Conservation (phyloP, 805 yeast genomes). For the Candida maltosa region DNA sequence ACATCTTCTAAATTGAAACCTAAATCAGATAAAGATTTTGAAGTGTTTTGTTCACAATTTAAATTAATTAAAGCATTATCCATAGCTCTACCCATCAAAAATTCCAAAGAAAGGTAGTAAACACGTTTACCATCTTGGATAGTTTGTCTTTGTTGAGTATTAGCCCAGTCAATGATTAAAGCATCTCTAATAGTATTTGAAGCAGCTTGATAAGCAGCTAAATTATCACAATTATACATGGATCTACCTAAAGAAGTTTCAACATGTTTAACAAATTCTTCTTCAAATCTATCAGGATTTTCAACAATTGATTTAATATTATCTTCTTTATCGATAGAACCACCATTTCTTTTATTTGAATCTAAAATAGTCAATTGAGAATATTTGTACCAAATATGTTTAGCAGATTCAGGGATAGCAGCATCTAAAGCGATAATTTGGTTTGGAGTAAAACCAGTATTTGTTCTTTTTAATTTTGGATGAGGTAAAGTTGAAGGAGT, state of each 20-base stretch:
- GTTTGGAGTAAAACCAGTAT: slow-evolving; percentile 88
- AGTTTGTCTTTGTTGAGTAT: slow-evolving; percentile 88
- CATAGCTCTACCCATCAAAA: slow-evolving; percentile 91
- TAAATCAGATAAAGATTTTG: slow-evolving; percentile 49
- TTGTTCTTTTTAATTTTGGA: slow-evolving; percentile 62
- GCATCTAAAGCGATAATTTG: slow-evolving; percentile 83
- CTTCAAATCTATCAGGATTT: slow-evolving; percentile 55
- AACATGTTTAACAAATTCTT: slow-evolving; percentile 75
- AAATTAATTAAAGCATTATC: slow-evolving; percentile 90
- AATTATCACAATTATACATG: slow-evolving; percentile 83
- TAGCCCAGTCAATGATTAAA: slow-evolving; percentile 83
- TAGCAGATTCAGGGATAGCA: slow-evolving; percentile 72
- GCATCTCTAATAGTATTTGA: slow-evolving; percentile 77
- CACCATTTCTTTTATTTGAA: slow-evolving; percentile 28
- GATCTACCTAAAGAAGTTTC: slow-evolving; percentile 91
- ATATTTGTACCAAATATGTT: slow-evolving; percentile 74
- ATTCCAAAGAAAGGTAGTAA: slow-evolving; percentile 83
- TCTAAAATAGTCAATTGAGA: slow-evolving; percentile 40
- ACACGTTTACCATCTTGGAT: slow-evolving; percentile 79
- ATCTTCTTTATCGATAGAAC: slow-evolving; percentile 19
- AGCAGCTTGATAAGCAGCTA: slow-evolving; percentile 91
- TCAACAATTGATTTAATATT: slow-evolving; percentile 11
- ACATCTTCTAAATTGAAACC: slow-evolving; percentile 89
- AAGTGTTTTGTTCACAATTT: slow-evolving; percentile 59
- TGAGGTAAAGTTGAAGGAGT: slow-evolving; percentile 37